Conservation (phyloP, 2,329 filamentous ascomycete genomes). For the Diaporthe citri region DNA sequence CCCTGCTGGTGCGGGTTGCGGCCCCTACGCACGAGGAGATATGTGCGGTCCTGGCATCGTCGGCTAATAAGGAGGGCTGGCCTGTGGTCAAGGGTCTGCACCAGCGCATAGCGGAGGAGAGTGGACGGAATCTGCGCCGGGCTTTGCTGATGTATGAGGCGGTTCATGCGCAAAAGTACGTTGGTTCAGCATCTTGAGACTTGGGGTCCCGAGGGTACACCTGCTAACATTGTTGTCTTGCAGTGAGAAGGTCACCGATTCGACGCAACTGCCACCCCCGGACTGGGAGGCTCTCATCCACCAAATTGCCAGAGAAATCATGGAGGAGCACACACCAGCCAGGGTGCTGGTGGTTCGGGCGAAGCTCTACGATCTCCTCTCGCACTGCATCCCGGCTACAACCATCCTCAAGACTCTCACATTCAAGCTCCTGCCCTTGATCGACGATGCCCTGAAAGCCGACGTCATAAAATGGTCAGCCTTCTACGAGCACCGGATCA, state of each 20-base stretch:
- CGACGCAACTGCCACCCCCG: constrained; percentile 90
- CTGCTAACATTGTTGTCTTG: constrained; percentile 33
- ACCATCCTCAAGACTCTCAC: constrained; percentile 95
- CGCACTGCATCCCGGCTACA: constrained; percentile 96
- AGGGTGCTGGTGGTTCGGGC: constrained; percentile 89
- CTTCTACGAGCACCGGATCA: constrained; percentile 96
- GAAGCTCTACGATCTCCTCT: constrained; percentile 96
- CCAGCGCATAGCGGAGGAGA: constrained; percentile 87
- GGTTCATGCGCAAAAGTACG: constrained; percentile 96
- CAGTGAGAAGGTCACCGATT: constrained; percentile 91
- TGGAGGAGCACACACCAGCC: constrained; percentile 91
- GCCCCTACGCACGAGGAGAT: constrained; percentile 91
- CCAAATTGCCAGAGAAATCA: constrained; percentile 92
- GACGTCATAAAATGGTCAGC: constrained; percentile 97
- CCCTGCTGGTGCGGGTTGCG: constrained; percentile 89
- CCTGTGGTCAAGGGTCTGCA: constrained; percentile 81
- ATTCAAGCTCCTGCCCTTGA: constrained; percentile 88
- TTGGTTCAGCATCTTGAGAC: constrained; percentile 8
- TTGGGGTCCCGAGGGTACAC: not conserved
- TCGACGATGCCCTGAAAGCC: constrained; percentile 90
- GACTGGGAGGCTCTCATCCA: constrained; percentile 96
- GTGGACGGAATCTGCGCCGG: constrained; percentile 88
- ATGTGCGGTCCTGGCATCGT: constrained; percentile 77
- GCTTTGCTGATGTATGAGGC: constrained; percentile 97
- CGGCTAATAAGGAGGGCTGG: constrained; percentile 86